These are phyloP conservation scores for Aegilops tauschii DNA, from an alignment of 176 grass and related monocot species.

Conservation along the genomic window DNA sequence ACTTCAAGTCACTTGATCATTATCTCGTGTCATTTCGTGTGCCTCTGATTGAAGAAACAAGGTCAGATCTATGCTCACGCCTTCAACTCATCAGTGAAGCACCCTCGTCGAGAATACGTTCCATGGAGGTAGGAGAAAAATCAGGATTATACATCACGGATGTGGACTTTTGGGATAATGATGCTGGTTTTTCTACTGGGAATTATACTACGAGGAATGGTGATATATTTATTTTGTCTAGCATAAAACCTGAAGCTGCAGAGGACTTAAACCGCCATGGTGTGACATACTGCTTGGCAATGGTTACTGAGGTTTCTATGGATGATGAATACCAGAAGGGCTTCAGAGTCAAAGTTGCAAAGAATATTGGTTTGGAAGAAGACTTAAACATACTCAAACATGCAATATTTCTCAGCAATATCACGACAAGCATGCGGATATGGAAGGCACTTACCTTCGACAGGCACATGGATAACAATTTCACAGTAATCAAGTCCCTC, in stretches of 20 bases:
- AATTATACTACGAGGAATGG: conserved; percentile 49
- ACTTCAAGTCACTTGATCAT: conserved; percentile 33
- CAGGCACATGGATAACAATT: conserved; percentile 40
- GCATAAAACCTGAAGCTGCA: conserved; percentile 34
- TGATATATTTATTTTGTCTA: conserved; percentile 68
- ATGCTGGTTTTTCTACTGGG: conserved; percentile 22
- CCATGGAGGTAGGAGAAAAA: conserved; percentile 31
- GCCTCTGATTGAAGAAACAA: conserved; percentile 77
- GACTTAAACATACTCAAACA: conserved; percentile 29
- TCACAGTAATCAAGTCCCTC: conserved; percentile 50
- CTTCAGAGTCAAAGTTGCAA: conserved; percentile 46
- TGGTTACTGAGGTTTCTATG: conserved; percentile 54
- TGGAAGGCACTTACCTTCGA: conserved; percentile 44
- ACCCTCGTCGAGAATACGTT: conserved; percentile 42
- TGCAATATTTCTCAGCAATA: conserved; percentile 53
- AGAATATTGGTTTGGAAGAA: conserved; percentile 2
- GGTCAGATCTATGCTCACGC: conserved; percentile 42
- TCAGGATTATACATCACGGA: conserved; percentile 30
- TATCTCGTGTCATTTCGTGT: conserved; percentile 49
- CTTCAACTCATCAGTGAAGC: conserved; percentile 48
- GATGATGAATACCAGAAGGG: conserved; percentile 40
- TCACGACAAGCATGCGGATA: conserved; percentile 50
- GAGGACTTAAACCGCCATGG: conserved; percentile 45
- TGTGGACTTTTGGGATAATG: conserved; percentile 51
- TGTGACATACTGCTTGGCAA: conserved; percentile 43